phyloP scores from a whole-genome alignment of 495 filamentous ascomycete species.

The Penicillium macrosclerotiorum region DNA sequence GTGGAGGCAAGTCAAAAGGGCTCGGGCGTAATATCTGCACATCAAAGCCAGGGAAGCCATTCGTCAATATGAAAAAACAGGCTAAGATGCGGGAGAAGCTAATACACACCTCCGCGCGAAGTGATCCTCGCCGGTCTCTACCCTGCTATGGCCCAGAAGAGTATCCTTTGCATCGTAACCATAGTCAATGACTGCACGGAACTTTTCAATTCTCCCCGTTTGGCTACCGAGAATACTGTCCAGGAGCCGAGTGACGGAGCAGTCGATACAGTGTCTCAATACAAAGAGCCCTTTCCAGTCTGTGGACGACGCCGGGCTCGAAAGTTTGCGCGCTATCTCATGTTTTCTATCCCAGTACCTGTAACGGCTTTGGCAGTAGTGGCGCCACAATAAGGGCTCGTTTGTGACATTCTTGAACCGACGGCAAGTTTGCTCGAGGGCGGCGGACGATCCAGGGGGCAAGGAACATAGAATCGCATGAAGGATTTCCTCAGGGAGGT shows the following conservation, averaged over 20 bases:
- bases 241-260: constrained; percentile 53
- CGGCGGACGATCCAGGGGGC: constrained; percentile 43
- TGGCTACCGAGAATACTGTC: constrained; percentile 70
- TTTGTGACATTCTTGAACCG: constrained; percentile 63
- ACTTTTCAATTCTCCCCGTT: constrained; percentile 64
- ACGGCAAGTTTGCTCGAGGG: constrained; percentile 59
- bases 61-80: constrained; percentile 6
- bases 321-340: constrained; percentile 54
- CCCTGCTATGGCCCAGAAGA: constrained; percentile 61
- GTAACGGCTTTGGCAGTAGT: constrained; percentile 66
- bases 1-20: constrained; percentile 75
- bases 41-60: background rate
- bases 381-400: constrained; percentile 75
- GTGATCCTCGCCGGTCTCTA: constrained; percentile 66
- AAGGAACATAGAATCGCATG: constrained; percentile 63
- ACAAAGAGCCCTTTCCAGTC: constrained; percentile 78
- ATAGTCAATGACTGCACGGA: constrained; percentile 62
- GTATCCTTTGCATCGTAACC: constrained; percentile 91
- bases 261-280: constrained; percentile 53
- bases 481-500: constrained; percentile 73
- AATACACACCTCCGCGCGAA: constrained; percentile 70
- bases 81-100: constrained; percentile 4
- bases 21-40: constrained; percentile 69
- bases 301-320: constrained; percentile 52
- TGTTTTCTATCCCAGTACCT: constrained; percentile 72